A percentile compares a stretch with the other conserved stretches of the same genome.
phyloP scores from a whole-genome alignment of 306 rosid genomes.

The Quercus gilva region DNA sequence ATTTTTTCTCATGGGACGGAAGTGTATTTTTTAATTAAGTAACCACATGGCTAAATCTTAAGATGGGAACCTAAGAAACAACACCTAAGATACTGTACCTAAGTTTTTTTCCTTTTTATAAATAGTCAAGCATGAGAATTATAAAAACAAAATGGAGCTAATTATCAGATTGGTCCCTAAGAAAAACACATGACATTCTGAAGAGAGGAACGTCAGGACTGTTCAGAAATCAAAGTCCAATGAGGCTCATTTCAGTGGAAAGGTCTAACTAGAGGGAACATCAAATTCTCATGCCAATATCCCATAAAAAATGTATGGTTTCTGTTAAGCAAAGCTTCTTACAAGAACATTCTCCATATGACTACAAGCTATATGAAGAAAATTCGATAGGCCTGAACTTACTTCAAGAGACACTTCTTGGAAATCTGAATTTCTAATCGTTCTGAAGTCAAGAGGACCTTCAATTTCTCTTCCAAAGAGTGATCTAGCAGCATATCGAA shows the following conservation, averaged over 20 bases:
- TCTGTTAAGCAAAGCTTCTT: neutral
- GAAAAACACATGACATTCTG: neutral
- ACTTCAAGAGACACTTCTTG: conserved; percentile 86
- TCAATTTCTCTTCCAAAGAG: conserved; percentile 70
- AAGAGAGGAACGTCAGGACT: neutral
- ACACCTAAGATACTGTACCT: no score
- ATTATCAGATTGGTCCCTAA: neutral
- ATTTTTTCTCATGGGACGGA: no score
- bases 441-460: conserved; percentile 73
- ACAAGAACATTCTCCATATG: conserved; percentile 15
- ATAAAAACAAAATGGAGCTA: neutral
- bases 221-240: neutral
- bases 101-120: no score
- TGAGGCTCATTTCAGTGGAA: neutral
- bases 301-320: neutral
- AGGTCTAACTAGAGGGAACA: neutral
- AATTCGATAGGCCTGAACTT: conserved; percentile 23
- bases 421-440: conserved; percentile 72
- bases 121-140: no score
- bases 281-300: neutral
- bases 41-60: no score
- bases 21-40: no score
- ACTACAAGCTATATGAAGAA: neutral
- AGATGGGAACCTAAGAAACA: no score
- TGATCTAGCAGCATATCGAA: conserved; percentile 67